Conservation (phyloP, 192 early-diverging fungal genomes). For the Polychytrium aggregatum region DNA sequence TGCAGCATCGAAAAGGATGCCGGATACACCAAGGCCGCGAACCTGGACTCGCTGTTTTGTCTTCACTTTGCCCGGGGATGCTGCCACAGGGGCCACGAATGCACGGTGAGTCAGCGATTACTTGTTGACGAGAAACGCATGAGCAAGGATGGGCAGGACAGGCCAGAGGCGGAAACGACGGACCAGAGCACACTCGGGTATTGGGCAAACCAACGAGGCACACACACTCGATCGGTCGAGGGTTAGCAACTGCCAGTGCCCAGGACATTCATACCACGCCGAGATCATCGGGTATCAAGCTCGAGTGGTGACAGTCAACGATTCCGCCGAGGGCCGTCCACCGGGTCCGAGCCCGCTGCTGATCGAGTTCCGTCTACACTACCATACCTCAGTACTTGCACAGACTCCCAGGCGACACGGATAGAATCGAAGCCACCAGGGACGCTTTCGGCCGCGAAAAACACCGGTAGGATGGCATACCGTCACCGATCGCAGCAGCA, state of each 20-base stretch:
- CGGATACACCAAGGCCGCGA: constrained; percentile 57
- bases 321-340: too few species aligned
- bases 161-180: too few species aligned
- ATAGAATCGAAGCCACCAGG: constrained; percentile 24
- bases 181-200: too few species aligned
- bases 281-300: too few species aligned
- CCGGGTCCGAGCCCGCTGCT: too few species aligned
- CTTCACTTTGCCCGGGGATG: constrained; percentile 73
- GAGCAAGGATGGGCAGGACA: too few species aligned
- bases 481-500: too few species aligned
- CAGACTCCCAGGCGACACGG: constrained; percentile 35
- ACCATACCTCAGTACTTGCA: constrained; percentile 29
- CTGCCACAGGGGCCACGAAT: constrained; percentile 55
- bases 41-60: constrained; percentile 58
- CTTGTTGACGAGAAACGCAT: constrained; percentile 39
- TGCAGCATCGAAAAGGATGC: constrained; percentile 54
- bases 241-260: too few species aligned
- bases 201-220: too few species aligned
- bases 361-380: neutral
- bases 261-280: too few species aligned
- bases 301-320: too few species aligned
- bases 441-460: constrained; percentile 77
- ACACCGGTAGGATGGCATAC: constrained; percentile 11
- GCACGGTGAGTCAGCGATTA: constrained; percentile 20
- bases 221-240: too few species aligned